Conservation (phyloP, 2,329 filamentous ascomycete genomes). For the Thielaviopsis euricoi region DNA sequence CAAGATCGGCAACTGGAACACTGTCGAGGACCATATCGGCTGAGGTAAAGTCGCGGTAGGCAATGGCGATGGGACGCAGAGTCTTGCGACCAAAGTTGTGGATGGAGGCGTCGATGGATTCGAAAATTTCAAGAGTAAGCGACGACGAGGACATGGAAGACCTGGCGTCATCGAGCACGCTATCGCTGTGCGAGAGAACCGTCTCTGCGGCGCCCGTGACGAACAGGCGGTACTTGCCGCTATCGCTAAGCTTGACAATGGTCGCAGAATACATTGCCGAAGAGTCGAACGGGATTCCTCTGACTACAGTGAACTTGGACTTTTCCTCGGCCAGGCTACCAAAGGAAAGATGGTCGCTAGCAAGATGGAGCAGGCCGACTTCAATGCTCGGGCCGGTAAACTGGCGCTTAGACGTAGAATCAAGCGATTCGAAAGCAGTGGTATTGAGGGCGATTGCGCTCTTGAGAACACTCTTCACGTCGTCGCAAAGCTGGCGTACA, state of each 20-base stretch:
- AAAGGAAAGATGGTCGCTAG: conserved; percentile 32
- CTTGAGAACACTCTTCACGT: conserved; percentile 23
- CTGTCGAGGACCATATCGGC: conserved; percentile 21
- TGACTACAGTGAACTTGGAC: conserved; percentile 26
- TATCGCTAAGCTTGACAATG: conserved; percentile 27
- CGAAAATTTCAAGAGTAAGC: conserved; percentile 19
- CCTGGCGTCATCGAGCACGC: conserved; percentile 28
- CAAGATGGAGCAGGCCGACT: conserved; percentile 33
- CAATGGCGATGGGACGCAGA: conserved; percentile 46
- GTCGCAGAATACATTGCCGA: conserved; percentile 40
- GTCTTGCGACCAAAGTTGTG: conserved; percentile 46
- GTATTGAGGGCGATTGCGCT: conserved; percentile 30
- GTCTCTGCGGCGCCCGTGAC: conserved; percentile 44
- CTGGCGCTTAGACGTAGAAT: conserved; percentile 17
- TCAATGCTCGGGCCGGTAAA: conserved; percentile 41
- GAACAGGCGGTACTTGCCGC: conserved; percentile 30
- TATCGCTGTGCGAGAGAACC: conserved; percentile 28
- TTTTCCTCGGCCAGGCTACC: conserved; percentile 28
- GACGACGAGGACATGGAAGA: conserved; percentile 17
- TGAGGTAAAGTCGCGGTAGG: conserved; percentile 48
- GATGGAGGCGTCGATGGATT: conserved; percentile 20
- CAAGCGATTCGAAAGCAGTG: conserved; percentile 35
- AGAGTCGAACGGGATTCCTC: conserved; percentile 38
- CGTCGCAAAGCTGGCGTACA: conserved; percentile 17
- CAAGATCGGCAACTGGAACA: conserved; percentile 15